phyloP scores from a whole-genome alignment of 2,329 filamentous ascomycete species.

The Teratosphaeria gauchensis region DNA sequence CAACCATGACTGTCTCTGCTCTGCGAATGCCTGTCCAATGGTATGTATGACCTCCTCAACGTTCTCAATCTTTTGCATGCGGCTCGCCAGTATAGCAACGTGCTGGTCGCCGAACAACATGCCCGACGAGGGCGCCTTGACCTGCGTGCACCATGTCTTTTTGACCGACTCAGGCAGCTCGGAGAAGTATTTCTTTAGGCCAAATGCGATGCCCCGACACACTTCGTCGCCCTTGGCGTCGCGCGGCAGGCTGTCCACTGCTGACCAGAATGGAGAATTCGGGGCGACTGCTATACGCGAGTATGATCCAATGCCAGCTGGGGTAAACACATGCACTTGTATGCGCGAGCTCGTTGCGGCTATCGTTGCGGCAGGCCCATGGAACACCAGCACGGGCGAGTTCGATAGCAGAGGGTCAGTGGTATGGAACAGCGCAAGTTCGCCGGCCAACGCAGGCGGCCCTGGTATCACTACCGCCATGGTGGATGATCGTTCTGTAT shows the following conservation, averaged over 20 bases:
- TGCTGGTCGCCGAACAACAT: constrained; percentile 83
- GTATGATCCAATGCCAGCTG: constrained; percentile 82
- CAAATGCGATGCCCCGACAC: constrained; percentile 82
- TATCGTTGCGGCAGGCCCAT: constrained; percentile 65
- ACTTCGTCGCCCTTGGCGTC: constrained; percentile 94
- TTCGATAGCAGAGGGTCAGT: constrained; percentile 75
- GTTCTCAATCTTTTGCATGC: constrained; percentile 75
- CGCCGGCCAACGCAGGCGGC: constrained; percentile 64
- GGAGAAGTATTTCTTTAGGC: constrained; percentile 85
- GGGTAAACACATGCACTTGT: constrained; percentile 84
- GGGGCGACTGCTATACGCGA: constrained; percentile 87
- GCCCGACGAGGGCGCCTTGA: constrained; percentile 45
- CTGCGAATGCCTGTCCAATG: constrained; percentile 65
- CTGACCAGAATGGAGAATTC: constrained; percentile 80
- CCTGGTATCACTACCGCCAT: constrained; percentile 80
- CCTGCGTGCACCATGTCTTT: constrained; percentile 51
- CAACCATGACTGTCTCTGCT: constrained; percentile 73
- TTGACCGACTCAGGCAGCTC: constrained; percentile 75
- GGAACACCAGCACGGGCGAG: constrained; percentile 78
- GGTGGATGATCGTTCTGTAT: constrained; percentile 15
- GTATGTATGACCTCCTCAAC: constrained; percentile 61
- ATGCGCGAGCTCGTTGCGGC: constrained; percentile 90
- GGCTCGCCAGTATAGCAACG: constrained; percentile 78
- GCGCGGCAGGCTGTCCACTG: constrained; percentile 79
- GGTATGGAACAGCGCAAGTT: constrained; percentile 81